A percentile compares a stretch with the other conserved stretches of the same genome.
phyloP scores from a whole-genome alignment of 805 yeast genomes.

The Candida nanaspora region DNA sequence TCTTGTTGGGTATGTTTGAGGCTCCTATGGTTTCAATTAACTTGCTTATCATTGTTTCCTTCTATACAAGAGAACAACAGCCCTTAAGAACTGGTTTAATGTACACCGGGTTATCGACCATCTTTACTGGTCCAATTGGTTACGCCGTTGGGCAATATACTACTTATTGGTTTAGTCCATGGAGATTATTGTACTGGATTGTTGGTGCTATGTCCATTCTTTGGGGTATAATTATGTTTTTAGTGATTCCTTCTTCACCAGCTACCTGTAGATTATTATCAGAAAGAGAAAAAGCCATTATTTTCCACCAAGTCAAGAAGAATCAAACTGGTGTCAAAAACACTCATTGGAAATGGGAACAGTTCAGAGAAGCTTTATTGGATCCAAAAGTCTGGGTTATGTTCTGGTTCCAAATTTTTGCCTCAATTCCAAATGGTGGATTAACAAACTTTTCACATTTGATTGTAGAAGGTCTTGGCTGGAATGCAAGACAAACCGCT shows the following conservation, averaged over 20 bases:
- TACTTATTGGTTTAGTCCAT: constrained; percentile 30
- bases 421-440: constrained; percentile 56
- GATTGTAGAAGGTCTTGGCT: constrained; percentile 25
- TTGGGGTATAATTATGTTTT: constrained; percentile 34
- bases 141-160: constrained; percentile 35
- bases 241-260: constrained; percentile 47
- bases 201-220: constrained; percentile 52
- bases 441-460: constrained; percentile 38
- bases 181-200: constrained; percentile 55
- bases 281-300: constrained; percentile 38
- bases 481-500: constrained; percentile 21
- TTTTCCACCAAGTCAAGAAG: constrained; percentile 47
- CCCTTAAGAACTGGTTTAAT: constrained; percentile 33
- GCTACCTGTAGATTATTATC: constrained; percentile 40
- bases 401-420: constrained; percentile 36
- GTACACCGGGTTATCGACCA: constrained; percentile 36
- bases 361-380: constrained; percentile 45
- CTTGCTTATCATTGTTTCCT: constrained; percentile 46
- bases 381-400: constrained; percentile 47
- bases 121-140: constrained; percentile 43
- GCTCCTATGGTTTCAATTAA: constrained; percentile 49
- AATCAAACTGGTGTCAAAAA: constrained; percentile 59
- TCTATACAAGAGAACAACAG: constrained; percentile 45
- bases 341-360: constrained; percentile 45
- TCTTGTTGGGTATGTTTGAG: constrained; percentile 46